Evolutionary conservation across 2,329 filamentous ascomycete genomes (phyloP), one percentile per base, ranked within the genome.

Genomic region (Phoma sp.): DNA sequence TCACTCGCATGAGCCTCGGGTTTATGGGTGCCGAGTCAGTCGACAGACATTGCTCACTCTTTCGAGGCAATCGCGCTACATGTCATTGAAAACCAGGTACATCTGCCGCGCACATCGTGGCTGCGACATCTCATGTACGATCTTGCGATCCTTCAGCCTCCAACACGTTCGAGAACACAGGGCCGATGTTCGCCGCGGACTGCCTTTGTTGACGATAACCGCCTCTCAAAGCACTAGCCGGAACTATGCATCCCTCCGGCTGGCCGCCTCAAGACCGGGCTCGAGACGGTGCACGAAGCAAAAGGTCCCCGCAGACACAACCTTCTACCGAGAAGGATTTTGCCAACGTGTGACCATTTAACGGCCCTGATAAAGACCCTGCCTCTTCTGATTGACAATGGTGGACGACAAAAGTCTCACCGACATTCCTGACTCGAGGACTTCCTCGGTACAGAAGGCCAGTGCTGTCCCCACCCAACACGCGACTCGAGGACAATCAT

Each of bases 361-460:
- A 53, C 52, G 52, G 42, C 30, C 10, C 4, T 47, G 37, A 40
- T 57, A 42, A 38, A 26, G 37, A 47, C 36, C 52, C 50, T 46
- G 53, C 55, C 45, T 55, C 42, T 45, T 42, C 28, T 37, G 25
- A 30, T 38, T 26, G 23, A 42, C 32, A 29, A 26, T 47, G 20
- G 49, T 57, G 48, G 29, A 20, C 25, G 21, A 52, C 42, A 40
- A 32, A 37, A 36, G 49, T 47, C 66, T 68, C 66, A 71, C 68
- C 68, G 68, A 71, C 67, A 69, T 68, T 71, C 67, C 57, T 68
- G 58, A 60, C 59, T 60, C 63, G 59, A 53, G 53, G 50, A 33
- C 54, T 17, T 43, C 42, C 47, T 51, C 49, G 47, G 42, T 39
- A 39, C 18, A n/a, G n/a, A n/a, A n/a, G n/a, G 32, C n/a, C n/a